Base-by-base conservation (phyloP, 2,329 filamentous ascomycete genomes). In the Cercospora citrullina region DNA sequence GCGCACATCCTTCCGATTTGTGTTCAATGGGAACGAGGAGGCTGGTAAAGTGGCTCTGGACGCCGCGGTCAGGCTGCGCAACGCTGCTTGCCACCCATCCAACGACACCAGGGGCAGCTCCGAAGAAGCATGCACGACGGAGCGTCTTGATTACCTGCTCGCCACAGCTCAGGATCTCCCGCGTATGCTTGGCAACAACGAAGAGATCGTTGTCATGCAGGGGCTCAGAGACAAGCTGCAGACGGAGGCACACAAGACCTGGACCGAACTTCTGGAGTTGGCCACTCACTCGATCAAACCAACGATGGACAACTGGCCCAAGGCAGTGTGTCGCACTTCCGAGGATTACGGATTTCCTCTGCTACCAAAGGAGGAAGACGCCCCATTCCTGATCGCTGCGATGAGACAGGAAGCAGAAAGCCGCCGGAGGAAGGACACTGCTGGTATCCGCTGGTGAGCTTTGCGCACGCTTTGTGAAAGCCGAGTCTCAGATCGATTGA, bases 191-290 rank as follows among this genome's bases (percentile, higher is more conserved):
- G 63, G 63, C n/a, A 18, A 65, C 33, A 21, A 31, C 14, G 31
- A 59, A 53, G 10, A 45, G 21, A 16, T 18, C 16, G 26, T 12
- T 26, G 9, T 39, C 23, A 45, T 65, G 30, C 51, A 55, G 14
- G 33, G 21, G 5, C 63, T 45, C 51, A 53, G 63, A 28, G 51
- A 65, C 36, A 31, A 36, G 33, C 31, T 65, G 53, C 33, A 59
- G 51, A n/a, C 26, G 26, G 39, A 62, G 39, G 60, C 60, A 48
- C 36, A 36, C 14, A 62, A 62, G 14, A 48, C 60, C 3, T 62
- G 60, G 60, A 10, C 18, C 26, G 60, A 62, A 23, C 36, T 62
- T 28, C 23, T 23, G 39, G 36, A 18, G 36, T 30, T 30, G n/a
- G 60, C 18, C 26, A 7, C n/a, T 30, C 36, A 45, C 18, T 1